Conservation (phyloP, 2,329 filamentous ascomycete genomes). For the Aspergillus sp. region DNA sequence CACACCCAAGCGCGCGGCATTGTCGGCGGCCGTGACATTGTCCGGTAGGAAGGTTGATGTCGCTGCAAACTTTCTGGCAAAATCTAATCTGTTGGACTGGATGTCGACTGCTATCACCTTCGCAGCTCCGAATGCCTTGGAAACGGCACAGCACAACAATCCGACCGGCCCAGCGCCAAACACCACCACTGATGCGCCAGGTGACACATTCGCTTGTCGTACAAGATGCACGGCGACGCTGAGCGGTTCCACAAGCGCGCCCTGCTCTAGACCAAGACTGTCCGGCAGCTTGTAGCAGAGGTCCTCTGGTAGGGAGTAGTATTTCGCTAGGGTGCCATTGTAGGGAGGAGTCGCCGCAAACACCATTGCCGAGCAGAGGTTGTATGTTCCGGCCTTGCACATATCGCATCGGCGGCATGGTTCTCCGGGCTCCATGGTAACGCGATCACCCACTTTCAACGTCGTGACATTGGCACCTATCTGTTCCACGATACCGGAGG, state of each 20-base stretch:
- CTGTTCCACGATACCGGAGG: slow-evolving; percentile 55
- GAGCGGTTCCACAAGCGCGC: slow-evolving; percentile 80
- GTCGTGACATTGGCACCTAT: slow-evolving; percentile 52
- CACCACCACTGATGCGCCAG: slow-evolving; percentile 68
- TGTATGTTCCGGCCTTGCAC: slow-evolving; percentile 78
- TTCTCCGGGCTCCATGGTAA: slow-evolving; percentile 71
- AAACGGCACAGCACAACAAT: slow-evolving; percentile 76
- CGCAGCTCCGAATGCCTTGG: slow-evolving; percentile 69
- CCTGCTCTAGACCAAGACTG: slow-evolving; percentile 69
- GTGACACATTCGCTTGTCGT: slow-evolving; percentile 62
- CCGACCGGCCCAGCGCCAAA: slow-evolving; percentile 84
- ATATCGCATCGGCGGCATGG: slow-evolving; percentile 64
- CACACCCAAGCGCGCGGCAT: slow-evolving; percentile 60
- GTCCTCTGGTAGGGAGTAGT: slow-evolving; percentile 74
- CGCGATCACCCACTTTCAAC: slow-evolving; percentile 59
- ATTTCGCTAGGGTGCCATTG: slow-evolving; percentile 79
- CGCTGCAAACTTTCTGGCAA: slow-evolving; percentile 62
- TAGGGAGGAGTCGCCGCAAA: slow-evolving; percentile 89
- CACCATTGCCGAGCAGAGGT: slow-evolving; percentile 76
- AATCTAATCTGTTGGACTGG: slow-evolving; percentile 66
- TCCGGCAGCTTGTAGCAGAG: slow-evolving; percentile 88
- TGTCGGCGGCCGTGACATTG: slow-evolving; percentile 58
- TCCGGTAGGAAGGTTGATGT: slow-evolving; percentile 51
- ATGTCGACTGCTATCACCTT: slow-evolving; percentile 85
- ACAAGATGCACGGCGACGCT: slow-evolving; percentile 78